Evolutionary conservation across 495 filamentous ascomycete genomes (phyloP).

Genomic region (Penicillium samsonianum): DNA sequence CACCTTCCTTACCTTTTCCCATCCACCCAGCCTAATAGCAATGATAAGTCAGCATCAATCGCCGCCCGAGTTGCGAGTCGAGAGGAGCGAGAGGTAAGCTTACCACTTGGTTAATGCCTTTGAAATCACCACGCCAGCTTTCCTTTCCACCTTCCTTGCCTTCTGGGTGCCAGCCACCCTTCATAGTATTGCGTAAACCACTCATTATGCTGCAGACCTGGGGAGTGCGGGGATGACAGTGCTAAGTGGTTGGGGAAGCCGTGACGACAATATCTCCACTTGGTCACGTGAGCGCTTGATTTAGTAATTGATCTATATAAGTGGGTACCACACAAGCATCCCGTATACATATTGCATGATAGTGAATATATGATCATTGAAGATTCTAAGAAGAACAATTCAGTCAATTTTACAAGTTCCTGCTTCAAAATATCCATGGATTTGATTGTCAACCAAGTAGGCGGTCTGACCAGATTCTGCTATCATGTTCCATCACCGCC

Average conservation of each 20-base stretch:
- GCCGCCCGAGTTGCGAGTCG: not conserved
- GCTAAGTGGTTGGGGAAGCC: not conserved
- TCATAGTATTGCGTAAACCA: constrained; percentile 51
- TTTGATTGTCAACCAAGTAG: not conserved
- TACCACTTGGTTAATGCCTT: constrained; percentile 61
- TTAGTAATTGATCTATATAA: not conserved
- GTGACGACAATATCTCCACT: constrained; percentile 12
- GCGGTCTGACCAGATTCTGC: not conserved
- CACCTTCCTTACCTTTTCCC: constrained; percentile 52
- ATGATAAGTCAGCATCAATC: constrained; percentile 13
- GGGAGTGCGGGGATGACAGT: constrained; percentile 9
- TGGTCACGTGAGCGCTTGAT: not conserved
- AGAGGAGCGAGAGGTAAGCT: constrained; percentile 17
- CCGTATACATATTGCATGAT: too few relatives aligned
- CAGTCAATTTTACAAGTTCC: not conserved
- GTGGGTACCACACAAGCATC: too few relatives aligned
- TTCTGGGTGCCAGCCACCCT: constrained; percentile 62
- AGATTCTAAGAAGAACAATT: not conserved
- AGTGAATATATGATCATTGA: not conserved
- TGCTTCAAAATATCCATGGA: not conserved
- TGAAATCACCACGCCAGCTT: constrained; percentile 60
- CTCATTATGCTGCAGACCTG: constrained; percentile 40
- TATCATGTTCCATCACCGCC: too few relatives aligned
- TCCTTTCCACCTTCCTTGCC: constrained; percentile 56
- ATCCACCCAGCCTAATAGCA: constrained; percentile 34